Base-by-base conservation (phyloP, 805 yeast genomes). In the Torulaspora maleeae region DNA sequence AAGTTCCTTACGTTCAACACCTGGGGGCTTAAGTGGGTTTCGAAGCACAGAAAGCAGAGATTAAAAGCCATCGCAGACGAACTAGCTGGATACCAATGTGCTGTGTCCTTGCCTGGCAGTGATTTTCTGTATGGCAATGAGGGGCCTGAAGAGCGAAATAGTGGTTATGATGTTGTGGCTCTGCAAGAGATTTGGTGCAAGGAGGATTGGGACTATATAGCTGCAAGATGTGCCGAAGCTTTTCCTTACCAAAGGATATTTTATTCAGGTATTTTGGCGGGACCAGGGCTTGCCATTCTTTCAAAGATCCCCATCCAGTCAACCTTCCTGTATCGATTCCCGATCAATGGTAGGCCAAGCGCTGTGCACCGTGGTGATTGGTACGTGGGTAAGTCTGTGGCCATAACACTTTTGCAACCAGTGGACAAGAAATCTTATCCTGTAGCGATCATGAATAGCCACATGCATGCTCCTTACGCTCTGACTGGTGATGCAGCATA, bases 381-480 rank as follows among this genome's bases (percentile, higher is more conserved):
- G 96, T 87, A 78, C 54, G 99, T 93, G 17, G 99, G 99, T 7
- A 93, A 93, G 61, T 77, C 91, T 7, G 78, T 88, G 15, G 84
- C 95, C 0, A 79, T 88, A 3, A 84, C 95, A 0, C 64, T 79
- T 3, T 68, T 93, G 34, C 70, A 70, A 45, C 82, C 86, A 4
- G 67, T 77, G 2, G 56, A 60, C 13, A 66, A 72, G 0, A 70
- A 68, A 13, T 69, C 75, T 1, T 61, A 72, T 5, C 83, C 83
- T 4, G 68, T 93, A 33, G 97, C 95, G 2, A 67, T 93, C 4
- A 68, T 93, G 59, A 91, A 90, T 60, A 82, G 95, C 13, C 99
- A 93, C 63, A 83, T 93, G 93, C 99, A 93, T 65, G 99, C 99
- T 1, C 99, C 99, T 0, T 93, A 93, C 60, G 75, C 93, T 1